Percentiles rank a stretch among this genome's conserved stretches.
Evolutionary conservation across 306 rosid genomes (phyloP).

Genomic region (Vigna radiata): DNA sequence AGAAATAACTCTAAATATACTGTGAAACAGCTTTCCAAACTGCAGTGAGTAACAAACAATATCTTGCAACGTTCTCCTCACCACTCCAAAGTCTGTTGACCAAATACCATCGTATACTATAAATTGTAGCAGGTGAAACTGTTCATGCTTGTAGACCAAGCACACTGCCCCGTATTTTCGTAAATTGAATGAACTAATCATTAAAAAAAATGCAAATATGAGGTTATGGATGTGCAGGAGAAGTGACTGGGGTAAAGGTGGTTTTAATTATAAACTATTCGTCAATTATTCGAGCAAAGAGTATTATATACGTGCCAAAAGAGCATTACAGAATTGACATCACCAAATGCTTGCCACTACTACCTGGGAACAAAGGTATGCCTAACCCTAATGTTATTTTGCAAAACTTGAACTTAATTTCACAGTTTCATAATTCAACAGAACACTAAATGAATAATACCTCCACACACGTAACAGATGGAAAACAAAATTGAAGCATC

Average conservation of each 20-base stretch:
- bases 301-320: constrained; percentile 8
- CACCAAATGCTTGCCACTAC: neutral
- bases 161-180: neutral
- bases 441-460: neutral
- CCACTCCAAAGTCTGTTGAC: neutral
- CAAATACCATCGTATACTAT: neutral
- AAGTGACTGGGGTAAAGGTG: no score
- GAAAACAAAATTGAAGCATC: neutral
- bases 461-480: neutral
- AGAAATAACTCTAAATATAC: neutral
- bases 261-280: neutral
- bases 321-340: neutral
- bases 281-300: neutral
- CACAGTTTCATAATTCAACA: constrained; percentile 6
- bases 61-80: neutral
- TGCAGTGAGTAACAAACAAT: neutral
- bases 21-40: neutral
- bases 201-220: neutral
- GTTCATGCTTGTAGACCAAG: neutral
- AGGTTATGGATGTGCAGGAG: neutral
- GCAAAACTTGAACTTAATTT: neutral
- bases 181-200: neutral
- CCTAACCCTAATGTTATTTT: neutral
- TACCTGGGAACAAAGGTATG: neutral
- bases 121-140: constrained; percentile 3